A percentile compares a stretch with the other conserved stretches of the same genome.
Conservation (phyloP, 2,329 filamentous ascomycete species). For the Aspergillus brunneoviolaceus region DNA sequence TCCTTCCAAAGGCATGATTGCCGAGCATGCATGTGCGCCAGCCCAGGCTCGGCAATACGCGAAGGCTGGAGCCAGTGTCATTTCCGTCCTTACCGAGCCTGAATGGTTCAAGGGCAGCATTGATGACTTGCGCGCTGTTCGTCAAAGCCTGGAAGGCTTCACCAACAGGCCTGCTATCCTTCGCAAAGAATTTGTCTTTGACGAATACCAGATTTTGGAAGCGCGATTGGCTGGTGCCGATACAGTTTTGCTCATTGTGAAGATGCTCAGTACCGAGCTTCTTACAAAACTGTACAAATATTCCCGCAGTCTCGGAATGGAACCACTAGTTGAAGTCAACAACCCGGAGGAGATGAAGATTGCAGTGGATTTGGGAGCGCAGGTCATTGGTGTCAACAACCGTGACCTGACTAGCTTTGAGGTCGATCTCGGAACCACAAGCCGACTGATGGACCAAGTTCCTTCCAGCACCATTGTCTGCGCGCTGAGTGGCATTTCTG, state of each 20-base stretch:
- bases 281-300: slow-evolving; percentile 82
- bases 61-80: slow-evolving; percentile 89
- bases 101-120: slow-evolving; percentile 99
- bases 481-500: slow-evolving; percentile 90
- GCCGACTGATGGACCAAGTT: slow-evolving; percentile 81
- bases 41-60: slow-evolving; percentile 90
- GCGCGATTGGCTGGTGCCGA: slow-evolving; percentile 90
- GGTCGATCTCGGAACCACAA: slow-evolving; percentile 90
- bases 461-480: slow-evolving; percentile 84
- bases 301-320: slow-evolving; percentile 88
- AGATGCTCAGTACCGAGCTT: slow-evolving; percentile 81
- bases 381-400: slow-evolving; percentile 97
- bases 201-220: slow-evolving; percentile 97
- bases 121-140: slow-evolving; percentile 83
- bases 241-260: slow-evolving; percentile 92
- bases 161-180: slow-evolving; percentile 87
- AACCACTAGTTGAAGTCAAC: slow-evolving; percentile 95
- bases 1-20: slow-evolving; percentile 93
- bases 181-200: slow-evolving; percentile 96
- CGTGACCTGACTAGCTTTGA: slow-evolving; percentile 95
- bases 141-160: slow-evolving; percentile 86
- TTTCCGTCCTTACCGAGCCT: slow-evolving; percentile 96
- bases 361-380: slow-evolving; percentile 80
- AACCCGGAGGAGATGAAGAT: slow-evolving; percentile 88
- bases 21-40: slow-evolving; percentile 81